Base-by-base conservation (phyloP, 2,329 filamentous ascomycete genomes). In the Verticillium isaacii region DNA sequence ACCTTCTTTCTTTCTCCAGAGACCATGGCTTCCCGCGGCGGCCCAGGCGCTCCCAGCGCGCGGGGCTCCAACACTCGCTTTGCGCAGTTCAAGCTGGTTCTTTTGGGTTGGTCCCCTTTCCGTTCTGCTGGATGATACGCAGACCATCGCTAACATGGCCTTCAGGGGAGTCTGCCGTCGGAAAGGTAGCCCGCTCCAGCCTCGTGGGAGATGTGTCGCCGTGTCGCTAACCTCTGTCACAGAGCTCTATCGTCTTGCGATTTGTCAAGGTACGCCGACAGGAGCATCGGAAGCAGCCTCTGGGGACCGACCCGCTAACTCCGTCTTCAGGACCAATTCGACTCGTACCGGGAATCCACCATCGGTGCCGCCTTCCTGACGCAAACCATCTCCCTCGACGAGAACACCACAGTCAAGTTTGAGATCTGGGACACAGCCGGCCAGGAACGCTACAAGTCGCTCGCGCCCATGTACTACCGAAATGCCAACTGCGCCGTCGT, bases 391-490 rank as follows among this genome's bases (percentile, higher is more conserved):
- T 94, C 94, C 62, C 90, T 99, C 78, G 94, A 98, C 76, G 95
- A 98, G 75, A 95, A 88, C 78, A 98, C 95, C 63, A 99, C 95
- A 61, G 94, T 99, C 79, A 99, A 99, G 83, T 99, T 99, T 74
- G 95, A 99, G 80, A 99, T 99, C 75, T 99, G 95, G 93, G 93
- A 97, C 79, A 99, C 95, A 11, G 95, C 95, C 66, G 95, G 95
- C 66, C 95, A 99, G 81, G 95, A 99, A 80, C 88, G 96, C 73
- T 99, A 98, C 86, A 98, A 98, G 84, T 98, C 95, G 14, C 84
- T 99, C 68, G 95, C 95, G 37, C 95, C 95, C 71, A 99, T 99
- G 95, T 99, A 99, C 84, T 99, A 99, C 82, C 85, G 96, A 71
- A 99, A 99, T 76, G 96, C 96, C 70, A 98, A 99, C 86, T 98